Percentiles rank a stretch among this genome's conserved stretches.
phyloP scores from a whole-genome alignment of 2,329 filamentous ascomycete species.

The Cladosporium colombiae region DNA sequence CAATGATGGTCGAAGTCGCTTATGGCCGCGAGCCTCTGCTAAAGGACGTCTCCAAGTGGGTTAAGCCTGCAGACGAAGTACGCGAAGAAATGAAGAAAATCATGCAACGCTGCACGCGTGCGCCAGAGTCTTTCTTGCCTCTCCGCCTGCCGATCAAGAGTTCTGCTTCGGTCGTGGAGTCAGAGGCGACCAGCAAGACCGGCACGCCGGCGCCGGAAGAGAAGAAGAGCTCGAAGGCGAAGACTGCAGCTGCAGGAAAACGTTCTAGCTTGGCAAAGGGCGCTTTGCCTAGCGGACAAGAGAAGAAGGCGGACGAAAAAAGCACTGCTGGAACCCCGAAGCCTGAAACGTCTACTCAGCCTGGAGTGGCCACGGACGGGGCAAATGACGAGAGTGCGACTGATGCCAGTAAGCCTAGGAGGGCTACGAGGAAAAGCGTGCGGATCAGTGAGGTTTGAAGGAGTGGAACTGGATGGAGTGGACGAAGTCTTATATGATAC shows the following conservation, averaged over 20 bases:
- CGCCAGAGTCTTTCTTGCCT: slow-evolving; percentile 57
- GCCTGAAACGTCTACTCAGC: slow-evolving; percentile 4
- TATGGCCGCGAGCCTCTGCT: slow-evolving; percentile 54
- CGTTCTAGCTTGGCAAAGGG: slow-evolving; percentile 13
- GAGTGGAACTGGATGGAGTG: neutral
- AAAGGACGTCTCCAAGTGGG: slow-evolving; percentile 57
- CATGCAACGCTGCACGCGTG: slow-evolving; percentile 58
- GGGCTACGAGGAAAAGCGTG: slow-evolving; percentile 35
- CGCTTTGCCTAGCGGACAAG: neutral
- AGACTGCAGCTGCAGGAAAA: slow-evolving; percentile 1
- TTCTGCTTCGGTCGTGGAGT: slow-evolving; percentile 25
- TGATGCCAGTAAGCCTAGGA: slow-evolving; percentile 27
- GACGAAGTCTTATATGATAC: slow-evolving; percentile 4
- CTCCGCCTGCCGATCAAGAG: slow-evolving; percentile 52
- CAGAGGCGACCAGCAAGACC: slow-evolving; percentile 29
- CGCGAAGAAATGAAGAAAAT: slow-evolving; percentile 57
- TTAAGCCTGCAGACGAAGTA: slow-evolving; percentile 56
- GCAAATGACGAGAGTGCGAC: slow-evolving; percentile 12
- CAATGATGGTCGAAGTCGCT: slow-evolving; percentile 55
- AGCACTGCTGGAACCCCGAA: slow-evolving; percentile 2
- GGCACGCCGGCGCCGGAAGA: slow-evolving; percentile 25
- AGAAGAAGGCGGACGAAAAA: slow-evolving; percentile 20
- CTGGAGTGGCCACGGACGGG: slow-evolving; percentile 1
- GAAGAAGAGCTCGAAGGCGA: slow-evolving; percentile 10
- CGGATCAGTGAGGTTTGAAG: slow-evolving; percentile 35